phyloP scores from a whole-genome alignment of 2,329 filamentous ascomycete species.

The Neopestalotiopsis clavispora region DNA sequence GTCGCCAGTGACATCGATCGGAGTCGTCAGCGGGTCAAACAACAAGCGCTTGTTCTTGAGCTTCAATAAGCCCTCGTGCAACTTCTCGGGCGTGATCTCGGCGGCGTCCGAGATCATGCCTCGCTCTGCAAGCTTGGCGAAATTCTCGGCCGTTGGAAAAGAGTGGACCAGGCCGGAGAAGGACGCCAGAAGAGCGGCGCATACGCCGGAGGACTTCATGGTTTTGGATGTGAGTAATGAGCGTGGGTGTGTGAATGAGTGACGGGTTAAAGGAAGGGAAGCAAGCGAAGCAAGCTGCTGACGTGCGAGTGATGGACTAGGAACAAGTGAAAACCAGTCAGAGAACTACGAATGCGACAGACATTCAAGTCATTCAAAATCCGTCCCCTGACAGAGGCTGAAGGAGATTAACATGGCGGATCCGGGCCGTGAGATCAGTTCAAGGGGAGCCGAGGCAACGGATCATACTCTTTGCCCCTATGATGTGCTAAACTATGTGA shows the following conservation, averaged over 20 bases:
- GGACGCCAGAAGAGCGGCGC: conserved; percentile 10
- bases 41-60: conserved; percentile 24
- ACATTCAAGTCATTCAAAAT: conserved; percentile 11
- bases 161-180: conserved; percentile 19
- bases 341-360: conserved; percentile 3
- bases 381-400: conserved; percentile 6
- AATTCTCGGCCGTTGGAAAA: conserved; percentile 27
- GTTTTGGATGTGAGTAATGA: conserved; percentile 1
- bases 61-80: conserved; percentile 19
- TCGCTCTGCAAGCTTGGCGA: conserved; percentile 23
- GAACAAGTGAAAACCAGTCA: conserved; percentile 8
- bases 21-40: conserved; percentile 24
- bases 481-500: too few species aligned
- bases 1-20: conserved; percentile 25
- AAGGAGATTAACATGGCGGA: neutral
- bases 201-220: conserved; percentile 5
- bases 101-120: conserved; percentile 6
- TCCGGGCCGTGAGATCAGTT: conserved; percentile 3
- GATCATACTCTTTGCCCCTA: neutral
- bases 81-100: conserved; percentile 18
- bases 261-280: conserved; percentile 5
- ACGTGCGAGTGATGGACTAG: neutral
- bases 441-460: neutral
- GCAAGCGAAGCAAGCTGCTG: neutral
- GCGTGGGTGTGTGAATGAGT: conserved; percentile 7